These are phyloP conservation scores for Pittosporum tobira DNA, from an alignment of 129 eudicot genomes.

Conservation along the genomic window DNA sequence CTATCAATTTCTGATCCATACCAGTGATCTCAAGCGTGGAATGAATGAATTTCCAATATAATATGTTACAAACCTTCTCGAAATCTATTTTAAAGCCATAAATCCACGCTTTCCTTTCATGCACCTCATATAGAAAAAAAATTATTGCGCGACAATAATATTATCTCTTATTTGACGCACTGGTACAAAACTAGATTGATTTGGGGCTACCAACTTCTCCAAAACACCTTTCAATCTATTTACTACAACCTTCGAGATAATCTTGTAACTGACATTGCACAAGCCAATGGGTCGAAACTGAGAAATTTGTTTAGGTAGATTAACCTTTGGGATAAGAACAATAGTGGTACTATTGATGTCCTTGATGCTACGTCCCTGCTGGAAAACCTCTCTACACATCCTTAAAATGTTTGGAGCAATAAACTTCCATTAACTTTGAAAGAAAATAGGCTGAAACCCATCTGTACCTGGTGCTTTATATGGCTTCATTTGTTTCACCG, in stretches of 20 bases:
- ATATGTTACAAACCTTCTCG: neutral
- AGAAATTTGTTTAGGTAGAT: too few relatives aligned
- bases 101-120: neutral
- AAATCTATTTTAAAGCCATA: conserved; percentile 1
- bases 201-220: neutral
- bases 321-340: too few relatives aligned
- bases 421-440: too few relatives aligned
- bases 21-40: neutral
- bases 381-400: too few relatives aligned
- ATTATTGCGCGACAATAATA: neutral
- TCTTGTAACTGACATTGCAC: too few relatives aligned
- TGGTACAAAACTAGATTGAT: neutral
- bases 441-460: too few relatives aligned
- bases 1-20: neutral
- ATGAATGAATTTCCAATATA: neutral
- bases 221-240: neutral
- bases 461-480: too few relatives aligned
- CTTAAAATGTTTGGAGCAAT: too few relatives aligned
- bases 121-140: neutral
- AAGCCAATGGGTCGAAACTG: too few relatives aligned
- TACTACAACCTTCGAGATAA: neutral
- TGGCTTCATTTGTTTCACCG: too few relatives aligned
- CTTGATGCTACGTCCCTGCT: too few relatives aligned
- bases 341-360: too few relatives aligned
- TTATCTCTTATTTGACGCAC: neutral